Evolutionary conservation across 2,329 filamentous ascomycete genomes (phyloP).

Genomic region (Paraconiothyrium sp.): DNA sequence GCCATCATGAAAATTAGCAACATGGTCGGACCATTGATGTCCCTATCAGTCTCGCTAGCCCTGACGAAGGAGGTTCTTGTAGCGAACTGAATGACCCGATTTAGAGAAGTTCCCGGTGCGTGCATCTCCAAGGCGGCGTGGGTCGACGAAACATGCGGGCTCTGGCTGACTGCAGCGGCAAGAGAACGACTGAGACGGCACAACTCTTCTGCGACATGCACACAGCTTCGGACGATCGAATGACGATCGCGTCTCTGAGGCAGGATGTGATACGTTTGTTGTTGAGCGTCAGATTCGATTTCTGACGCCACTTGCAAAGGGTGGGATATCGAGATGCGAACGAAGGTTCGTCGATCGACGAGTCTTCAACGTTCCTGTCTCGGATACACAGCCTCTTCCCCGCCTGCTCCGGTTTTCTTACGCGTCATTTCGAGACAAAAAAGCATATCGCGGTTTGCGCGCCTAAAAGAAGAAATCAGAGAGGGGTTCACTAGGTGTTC

Average conservation of each 20-base stretch:
- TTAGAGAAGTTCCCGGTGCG: neutral
- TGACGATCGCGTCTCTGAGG: neutral
- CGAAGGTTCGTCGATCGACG: conserved; percentile 41
- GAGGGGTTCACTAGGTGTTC: conserved; percentile 17
- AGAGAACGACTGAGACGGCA: neutral
- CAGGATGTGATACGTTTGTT: conserved; percentile 14
- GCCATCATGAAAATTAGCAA: neutral
- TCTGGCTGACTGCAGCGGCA: conserved; percentile 22
- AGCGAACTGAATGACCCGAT: neutral
- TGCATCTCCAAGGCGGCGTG: neutral
- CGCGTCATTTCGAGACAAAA: conserved; percentile 2
- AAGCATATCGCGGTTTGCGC: conserved; percentile 44
- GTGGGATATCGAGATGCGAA: conserved; percentile 25
- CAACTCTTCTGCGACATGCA: neutral
- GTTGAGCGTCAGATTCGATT: conserved; percentile 5
- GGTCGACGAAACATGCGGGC: conserved; percentile 11
- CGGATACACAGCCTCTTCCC: conserved; percentile 18
- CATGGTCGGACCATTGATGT: neutral
- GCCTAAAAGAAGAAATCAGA: conserved; percentile 27
- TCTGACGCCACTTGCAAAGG: conserved; percentile 12
- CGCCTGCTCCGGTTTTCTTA: conserved; percentile 19
- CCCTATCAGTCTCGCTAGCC: neutral
- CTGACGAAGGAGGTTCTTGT: neutral
- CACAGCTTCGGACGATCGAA: conserved; percentile 7
- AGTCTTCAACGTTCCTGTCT: conserved; percentile 8